Conservation (phyloP, 441 rosid species). For the Theobroma grandiflorum region DNA sequence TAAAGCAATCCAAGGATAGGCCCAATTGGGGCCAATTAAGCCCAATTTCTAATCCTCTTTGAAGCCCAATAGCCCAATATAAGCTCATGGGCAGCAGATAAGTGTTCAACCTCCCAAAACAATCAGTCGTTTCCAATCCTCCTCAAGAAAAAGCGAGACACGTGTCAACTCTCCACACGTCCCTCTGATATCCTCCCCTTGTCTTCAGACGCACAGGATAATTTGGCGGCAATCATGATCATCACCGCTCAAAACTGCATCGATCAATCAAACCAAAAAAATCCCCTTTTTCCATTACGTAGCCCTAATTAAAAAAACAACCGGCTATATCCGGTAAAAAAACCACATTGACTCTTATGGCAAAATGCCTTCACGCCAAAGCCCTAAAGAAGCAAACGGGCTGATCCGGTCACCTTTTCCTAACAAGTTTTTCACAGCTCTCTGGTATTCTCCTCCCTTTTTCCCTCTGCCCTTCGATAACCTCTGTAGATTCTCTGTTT, state of each 20-base stretch:
- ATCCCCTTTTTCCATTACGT: not conserved
- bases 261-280: not conserved
- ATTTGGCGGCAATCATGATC: slow-evolving; percentile 59
- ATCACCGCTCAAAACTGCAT: slow-evolving; percentile 41
- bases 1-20: no score
- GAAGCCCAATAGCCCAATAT: not conserved
- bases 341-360: slow-evolving; percentile 14
- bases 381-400: slow-evolving; percentile 38
- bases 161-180: not conserved
- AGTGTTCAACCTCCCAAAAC: no score
- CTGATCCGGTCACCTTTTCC: slow-evolving; percentile 47
- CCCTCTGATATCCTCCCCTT: not conserved
- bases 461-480: slow-evolving; percentile 21
- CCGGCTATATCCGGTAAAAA: slow-evolving; percentile 66
- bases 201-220: slow-evolving; percentile 8
- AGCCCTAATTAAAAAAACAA: slow-evolving; percentile 18
- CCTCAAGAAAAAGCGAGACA: not conserved
- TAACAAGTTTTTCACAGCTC: slow-evolving; percentile 27
- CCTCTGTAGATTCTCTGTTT: slow-evolving; percentile 33
- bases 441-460: slow-evolving; percentile 20
- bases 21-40: not conserved
- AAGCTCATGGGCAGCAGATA: no score
- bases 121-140: not conserved
- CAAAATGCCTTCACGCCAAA: slow-evolving; percentile 25
- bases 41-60: not conserved